Percentiles rank a stretch among this genome's conserved stretches.
These are phyloP conservation scores for Coemansia aciculifera DNA, from an alignment of 192 early-diverging fungal species.

Conservation along the genomic window DNA sequence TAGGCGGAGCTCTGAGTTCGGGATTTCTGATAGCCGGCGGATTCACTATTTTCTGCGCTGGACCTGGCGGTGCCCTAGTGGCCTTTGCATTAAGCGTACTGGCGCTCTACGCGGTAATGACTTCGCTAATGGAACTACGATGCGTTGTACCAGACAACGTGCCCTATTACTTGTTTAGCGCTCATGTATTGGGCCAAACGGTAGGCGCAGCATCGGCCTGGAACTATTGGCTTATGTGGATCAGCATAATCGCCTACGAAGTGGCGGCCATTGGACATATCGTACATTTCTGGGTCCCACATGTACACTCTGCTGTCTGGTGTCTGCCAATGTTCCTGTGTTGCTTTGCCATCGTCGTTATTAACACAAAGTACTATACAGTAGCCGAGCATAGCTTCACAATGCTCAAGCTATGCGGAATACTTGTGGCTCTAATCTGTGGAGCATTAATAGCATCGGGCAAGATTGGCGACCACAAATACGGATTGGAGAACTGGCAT, in stretches of 20 bases:
- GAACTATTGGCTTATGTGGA: conserved; percentile 27
- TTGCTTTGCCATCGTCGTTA: conserved; percentile 16
- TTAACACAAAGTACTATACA: conserved; percentile 24
- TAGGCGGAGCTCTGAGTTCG: conserved; percentile 20
- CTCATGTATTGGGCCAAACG: conserved; percentile 13
- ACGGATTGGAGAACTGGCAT: conserved; percentile 26
- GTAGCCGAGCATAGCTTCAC: conserved; percentile 14
- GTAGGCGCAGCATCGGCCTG: conserved; percentile 25
- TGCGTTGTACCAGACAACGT: conserved; percentile 16
- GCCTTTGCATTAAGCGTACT: conserved; percentile 8
- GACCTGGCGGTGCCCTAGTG: conserved; percentile 25
- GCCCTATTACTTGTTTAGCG: conserved; percentile 26
- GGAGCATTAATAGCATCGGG: conserved; percentile 20
- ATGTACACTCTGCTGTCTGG: conserved; percentile 21
- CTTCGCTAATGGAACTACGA: conserved; percentile 26
- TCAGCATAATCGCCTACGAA: conserved; percentile 22
- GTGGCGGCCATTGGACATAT: conserved; percentile 20
- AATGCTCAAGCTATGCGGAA: conserved; percentile 14
- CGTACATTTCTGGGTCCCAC: conserved; percentile 22
- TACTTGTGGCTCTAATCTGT: conserved; percentile 16
- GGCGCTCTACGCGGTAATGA: conserved; percentile 23
- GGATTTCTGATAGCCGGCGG: conserved; percentile 22
- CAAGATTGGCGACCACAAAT: conserved; percentile 25
- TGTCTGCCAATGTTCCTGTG: conserved; percentile 16
- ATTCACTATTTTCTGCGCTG: conserved; percentile 18